Evolutionary conservation across 352 stramenopile genomes (phyloP), one percentile per base, ranked within the genome.

Genomic region (Sclerospora graminicola): DNA sequence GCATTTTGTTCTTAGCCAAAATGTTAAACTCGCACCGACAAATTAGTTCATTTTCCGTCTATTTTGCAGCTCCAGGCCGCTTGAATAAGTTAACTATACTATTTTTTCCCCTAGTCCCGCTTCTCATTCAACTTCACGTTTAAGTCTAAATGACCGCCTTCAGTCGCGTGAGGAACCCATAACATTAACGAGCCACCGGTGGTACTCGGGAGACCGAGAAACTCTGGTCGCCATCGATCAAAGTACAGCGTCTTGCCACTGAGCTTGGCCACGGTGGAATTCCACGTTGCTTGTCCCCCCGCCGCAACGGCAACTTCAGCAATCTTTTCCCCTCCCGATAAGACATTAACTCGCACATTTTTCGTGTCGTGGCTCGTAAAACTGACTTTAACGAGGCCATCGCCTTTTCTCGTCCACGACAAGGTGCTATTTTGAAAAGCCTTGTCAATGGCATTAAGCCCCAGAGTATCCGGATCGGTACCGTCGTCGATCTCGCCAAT

Each of bases 191-290:
- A 86, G n/a, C 74, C 74, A 28, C 74, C 74, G 8, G 61, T 66
- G 0, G 70, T 77, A 5, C 63, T 54, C 8, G 71, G 69, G 14
- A 86, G 45, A 34, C 69, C 65, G 5, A 82, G 51, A 36, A 82
- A 63, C 7, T 63, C 69, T 5, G 57, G 51, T 16, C 70, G 70
- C 66, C 66, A 82, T 32, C 71, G 71, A 61, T 83, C 71, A 40
- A 84, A 18, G 57, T 83, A 87, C 35, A 84, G 16, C 8, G 75
- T 87, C 63, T 77, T 82, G 42, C 51, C 55, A 4, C 50, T 49
- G 32, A 85, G 31, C 18, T 58, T 50, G 0, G 31, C 18, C 8
- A 79, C 34, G 2, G 45, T 60, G 14, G 60, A 62, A 2, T 52
- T 63, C 66, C 68, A 82, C 19, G 23, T 40, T 0, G 65, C 64